These are phyloP conservation scores for Alternaria gansuensis DNA, from an alignment of 2,329 filamentous ascomycete genomes.

Conservation along the genomic window DNA sequence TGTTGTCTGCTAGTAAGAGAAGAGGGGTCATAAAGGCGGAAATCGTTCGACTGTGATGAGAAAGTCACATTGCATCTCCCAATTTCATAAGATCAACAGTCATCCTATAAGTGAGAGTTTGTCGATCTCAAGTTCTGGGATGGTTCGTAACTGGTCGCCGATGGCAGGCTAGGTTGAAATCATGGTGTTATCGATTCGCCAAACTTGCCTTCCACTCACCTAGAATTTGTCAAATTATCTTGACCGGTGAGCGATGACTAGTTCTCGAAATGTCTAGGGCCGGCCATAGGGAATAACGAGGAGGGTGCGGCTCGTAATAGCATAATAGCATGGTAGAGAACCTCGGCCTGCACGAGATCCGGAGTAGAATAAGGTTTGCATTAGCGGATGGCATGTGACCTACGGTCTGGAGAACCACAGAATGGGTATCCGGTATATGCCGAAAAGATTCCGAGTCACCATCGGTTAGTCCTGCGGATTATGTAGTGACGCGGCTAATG, in stretches of 20 bases:
- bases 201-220: neutral
- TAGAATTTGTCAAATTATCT: conserved; percentile 3
- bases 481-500: conserved; percentile 15
- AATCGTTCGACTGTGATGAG: neutral
- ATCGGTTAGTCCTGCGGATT: conserved; percentile 7
- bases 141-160: conserved; percentile 2
- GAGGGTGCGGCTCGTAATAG: neutral
- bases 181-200: conserved; percentile 3
- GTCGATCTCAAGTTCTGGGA: neutral
- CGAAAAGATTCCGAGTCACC: conserved; percentile 12
- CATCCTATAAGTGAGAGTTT: neutral
- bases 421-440: conserved; percentile 6
- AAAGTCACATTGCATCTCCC: conserved; percentile 2
- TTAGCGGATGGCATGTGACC: conserved; percentile 10
- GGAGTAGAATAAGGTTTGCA: conserved; percentile 14
- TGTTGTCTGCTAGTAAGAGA: neutral
- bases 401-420: conserved; percentile 4
- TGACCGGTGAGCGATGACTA: conserved; percentile 2
- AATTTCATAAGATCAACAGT: neutral
- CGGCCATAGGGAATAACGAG: neutral
- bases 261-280: conserved; percentile 1
- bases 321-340: conserved; percentile 6
- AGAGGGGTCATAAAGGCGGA: neutral
- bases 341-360: conserved; percentile 5
- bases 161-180: conserved; percentile 3